These are phyloP conservation scores for Penicillium fuscoglaucum DNA, from an alignment of 2,329 filamentous ascomycete species.

Conservation along the genomic window DNA sequence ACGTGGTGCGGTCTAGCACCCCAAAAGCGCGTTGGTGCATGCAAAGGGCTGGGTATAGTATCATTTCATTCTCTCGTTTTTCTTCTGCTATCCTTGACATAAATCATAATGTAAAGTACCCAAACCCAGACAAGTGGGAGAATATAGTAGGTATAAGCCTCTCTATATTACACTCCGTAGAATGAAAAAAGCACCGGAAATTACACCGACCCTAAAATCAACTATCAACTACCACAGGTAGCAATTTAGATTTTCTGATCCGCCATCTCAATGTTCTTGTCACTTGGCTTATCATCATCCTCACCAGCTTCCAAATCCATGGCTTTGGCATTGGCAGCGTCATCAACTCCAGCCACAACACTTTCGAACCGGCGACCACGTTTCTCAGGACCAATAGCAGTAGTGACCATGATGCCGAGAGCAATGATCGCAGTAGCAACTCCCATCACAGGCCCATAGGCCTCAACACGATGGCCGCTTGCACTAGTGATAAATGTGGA, in stretches of 20 bases:
- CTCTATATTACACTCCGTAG: not conserved
- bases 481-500: conserved; percentile 56
- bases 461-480: conserved; percentile 61
- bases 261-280: conserved; percentile 23
- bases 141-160: not conserved
- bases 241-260: conserved; percentile 15
- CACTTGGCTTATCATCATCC: conserved; percentile 24
- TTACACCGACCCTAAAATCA: not conserved
- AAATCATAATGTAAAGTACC: not conserved
- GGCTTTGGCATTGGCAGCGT: conserved; percentile 14
- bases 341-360: conserved; percentile 48
- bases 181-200: not conserved
- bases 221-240: not conserved
- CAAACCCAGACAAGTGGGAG: not conserved
- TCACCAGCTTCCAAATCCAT: conserved; percentile 26
- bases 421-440: conserved; percentile 76
- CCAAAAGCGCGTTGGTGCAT: not conserved
- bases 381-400: conserved; percentile 72
- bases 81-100: not conserved
- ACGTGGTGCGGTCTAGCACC: not conserved
- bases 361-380: conserved; percentile 69
- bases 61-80: not conserved
- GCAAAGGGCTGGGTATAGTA: not conserved
- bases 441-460: conserved; percentile 74
- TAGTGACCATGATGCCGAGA: conserved; percentile 65